phyloP scores from a whole-genome alignment of 805 yeast species.

The Zygotorulaspora danielsina region DNA sequence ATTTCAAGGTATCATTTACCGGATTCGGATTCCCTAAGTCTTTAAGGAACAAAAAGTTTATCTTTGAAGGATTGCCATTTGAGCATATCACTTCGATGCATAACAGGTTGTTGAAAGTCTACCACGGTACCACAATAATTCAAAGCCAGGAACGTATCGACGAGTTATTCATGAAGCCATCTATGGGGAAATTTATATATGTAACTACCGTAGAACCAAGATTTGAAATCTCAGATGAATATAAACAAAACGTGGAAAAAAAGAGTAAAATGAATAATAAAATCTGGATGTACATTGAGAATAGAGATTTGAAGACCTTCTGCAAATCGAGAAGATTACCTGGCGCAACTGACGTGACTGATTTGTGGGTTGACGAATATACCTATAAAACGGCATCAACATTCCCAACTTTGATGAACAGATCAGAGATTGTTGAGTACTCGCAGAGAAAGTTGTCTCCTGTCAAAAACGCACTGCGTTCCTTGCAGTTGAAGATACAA shows the following conservation, averaged over 20 bases:
- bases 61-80: conserved; percentile 81
- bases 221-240: conserved; percentile 31
- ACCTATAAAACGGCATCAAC: conserved; percentile 69
- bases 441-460: conserved; percentile 65
- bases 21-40: conserved; percentile 83
- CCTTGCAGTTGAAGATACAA: conserved; percentile 61
- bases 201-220: conserved; percentile 67
- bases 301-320: conserved; percentile 67
- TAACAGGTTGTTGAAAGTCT: conserved; percentile 64
- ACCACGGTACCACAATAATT: conserved; percentile 77
- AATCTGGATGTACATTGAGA: conserved; percentile 68
- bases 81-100: conserved; percentile 83
- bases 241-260: conserved; percentile 46
- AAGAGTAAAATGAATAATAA: conserved; percentile 43
- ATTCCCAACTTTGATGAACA: conserved; percentile 85
- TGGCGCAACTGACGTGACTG: conserved; percentile 64
- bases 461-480: conserved; percentile 70
- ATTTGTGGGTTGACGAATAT: conserved; percentile 85
- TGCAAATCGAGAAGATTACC: conserved; percentile 67
- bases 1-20: conserved; percentile 71
- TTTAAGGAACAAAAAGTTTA: conserved; percentile 68
- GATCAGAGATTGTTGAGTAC: conserved; percentile 61
- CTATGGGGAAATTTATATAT: conserved; percentile 69
- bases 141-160: conserved; percentile 53
- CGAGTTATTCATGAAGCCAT: conserved; percentile 45